Evolutionary conservation across 805 yeast species (phyloP).

Genomic region (Monosporozyma aquatica): DNA sequence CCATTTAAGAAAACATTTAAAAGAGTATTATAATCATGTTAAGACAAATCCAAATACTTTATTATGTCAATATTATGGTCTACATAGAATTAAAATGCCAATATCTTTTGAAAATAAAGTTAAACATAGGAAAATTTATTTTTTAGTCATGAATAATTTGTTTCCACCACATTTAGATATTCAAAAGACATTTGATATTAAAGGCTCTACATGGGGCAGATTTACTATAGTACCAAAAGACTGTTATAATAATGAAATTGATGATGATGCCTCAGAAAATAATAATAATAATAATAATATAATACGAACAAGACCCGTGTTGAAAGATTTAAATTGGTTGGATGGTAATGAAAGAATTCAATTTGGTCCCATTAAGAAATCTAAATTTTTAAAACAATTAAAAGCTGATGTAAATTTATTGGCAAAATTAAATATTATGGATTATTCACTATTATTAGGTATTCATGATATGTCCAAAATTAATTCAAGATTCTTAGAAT

Average conservation of each 20-base stretch:
- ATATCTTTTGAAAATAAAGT: slow-evolving; percentile 34
- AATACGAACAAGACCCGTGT: slow-evolving; percentile 34
- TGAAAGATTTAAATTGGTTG: slow-evolving; percentile 86
- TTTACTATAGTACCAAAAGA: slow-evolving; percentile 34
- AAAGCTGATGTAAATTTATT: slow-evolving; percentile 66
- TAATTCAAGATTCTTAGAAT: slow-evolving; percentile 24
- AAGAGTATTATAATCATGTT: slow-evolving; percentile 74
- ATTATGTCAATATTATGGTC: slow-evolving; percentile 90
- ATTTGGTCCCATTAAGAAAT: slow-evolving; percentile 64
- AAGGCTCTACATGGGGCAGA: slow-evolving; percentile 87
- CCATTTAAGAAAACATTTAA: slow-evolving; percentile 62
- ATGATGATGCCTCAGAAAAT: background rate
- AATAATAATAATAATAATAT: no score
- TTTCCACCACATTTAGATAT: slow-evolving; percentile 90
- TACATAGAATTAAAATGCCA: slow-evolving; percentile 89
- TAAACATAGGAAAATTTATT: slow-evolving; percentile 68
- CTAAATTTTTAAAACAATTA: slow-evolving; percentile 57
- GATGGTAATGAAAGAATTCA: slow-evolving; percentile 53
- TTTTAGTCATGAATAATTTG: slow-evolving; percentile 91
- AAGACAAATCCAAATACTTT: slow-evolving; percentile 78
- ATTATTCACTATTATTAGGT: slow-evolving; percentile 83
- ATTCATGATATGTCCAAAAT: slow-evolving; percentile 67
- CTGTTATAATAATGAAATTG: slow-evolving; percentile 11
- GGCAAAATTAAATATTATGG: slow-evolving; percentile 81
- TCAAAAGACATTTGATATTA: slow-evolving; percentile 78